Evolutionary conservation across 768 basidiomycete species (phyloP), one percentile per base, ranked within the genome.

Genomic region (Boletus subparvulus): DNA sequence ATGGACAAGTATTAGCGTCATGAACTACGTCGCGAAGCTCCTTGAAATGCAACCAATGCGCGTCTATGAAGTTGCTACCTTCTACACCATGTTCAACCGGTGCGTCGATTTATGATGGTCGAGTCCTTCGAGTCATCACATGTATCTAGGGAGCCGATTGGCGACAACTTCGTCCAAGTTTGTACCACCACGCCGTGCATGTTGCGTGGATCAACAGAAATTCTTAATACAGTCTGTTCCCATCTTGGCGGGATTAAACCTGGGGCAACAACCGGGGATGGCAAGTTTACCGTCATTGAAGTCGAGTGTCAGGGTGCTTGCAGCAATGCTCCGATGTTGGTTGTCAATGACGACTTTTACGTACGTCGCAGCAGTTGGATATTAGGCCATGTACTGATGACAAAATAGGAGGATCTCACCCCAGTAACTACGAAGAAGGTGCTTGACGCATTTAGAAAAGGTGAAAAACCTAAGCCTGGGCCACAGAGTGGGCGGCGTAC

Each of bases 51-150:
- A 90, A 11, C 92, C 92, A 50, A 98, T 99, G 97, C 90, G 97
- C 11, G 97, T 98, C 2, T 99, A 99, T 72, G 97, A 99, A 75
- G 97, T 99, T 49, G 96, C 96, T 17, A 95, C 94, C 14, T 99
- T 99, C 78, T 99, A 99, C 75, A 99, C 97, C 64, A 98, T 99
- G 96, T 98, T 98, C 82, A 99, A 98, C 79, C 84, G 95, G 92
- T 92, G 56, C 66, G 83, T 60, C n/a, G 26, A 51, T 56, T 37
- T 37, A 17, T 28, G 32, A 41, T 21, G 13, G 35, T 44, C 37
- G 13, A 16, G 30, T 13, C 30, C 17, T 41, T 41, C 50, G 30
- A 43, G 48, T 47, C 37, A 21, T 47, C 36, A 30, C 19, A 8
- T 54, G 14, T 42, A 14, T 51, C 48, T 58, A 94, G 94, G 52